A percentile compares a stretch with the other conserved stretches of the same genome.
Conservation (phyloP, 1,284 basidiomycete genomes). For the Heterobasidion annosum region DNA sequence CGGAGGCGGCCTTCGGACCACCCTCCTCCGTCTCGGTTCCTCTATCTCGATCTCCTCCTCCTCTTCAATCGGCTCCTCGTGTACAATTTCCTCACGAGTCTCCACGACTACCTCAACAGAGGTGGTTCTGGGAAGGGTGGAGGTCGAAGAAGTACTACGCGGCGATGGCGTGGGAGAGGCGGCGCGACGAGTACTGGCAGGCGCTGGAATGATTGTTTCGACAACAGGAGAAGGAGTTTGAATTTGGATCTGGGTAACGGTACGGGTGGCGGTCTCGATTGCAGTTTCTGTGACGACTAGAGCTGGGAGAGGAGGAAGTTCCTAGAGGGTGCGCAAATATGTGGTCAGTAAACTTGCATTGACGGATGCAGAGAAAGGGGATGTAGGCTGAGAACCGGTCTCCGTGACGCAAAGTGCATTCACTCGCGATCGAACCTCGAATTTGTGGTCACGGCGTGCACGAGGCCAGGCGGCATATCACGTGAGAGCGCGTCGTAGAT, state of each 20-base stretch:
- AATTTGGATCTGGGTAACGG: conserved; percentile 48
- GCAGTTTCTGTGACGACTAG: conserved; percentile 40
- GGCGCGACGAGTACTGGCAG: conserved; percentile 69
- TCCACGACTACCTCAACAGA: conserved; percentile 58
- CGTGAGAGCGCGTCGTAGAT: conserved; percentile 25
- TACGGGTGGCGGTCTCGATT: conserved; percentile 45
- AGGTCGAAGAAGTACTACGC: conserved; percentile 40
- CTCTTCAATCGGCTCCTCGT: conserved; percentile 11
- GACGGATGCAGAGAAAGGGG: conserved; percentile 20
- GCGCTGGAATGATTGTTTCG: conserved; percentile 52
- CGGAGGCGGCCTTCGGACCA: conserved; percentile 7
- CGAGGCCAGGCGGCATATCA: conserved; percentile 23
- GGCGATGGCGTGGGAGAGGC: conserved; percentile 63
- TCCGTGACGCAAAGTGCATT: conserved; percentile 9
- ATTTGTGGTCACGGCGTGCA: conserved; percentile 6
- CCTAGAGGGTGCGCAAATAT: conserved; percentile 29
- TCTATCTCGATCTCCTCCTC: conserved; percentile 8
- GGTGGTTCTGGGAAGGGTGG: conserved; percentile 58
- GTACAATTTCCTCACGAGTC: conserved; percentile 12
- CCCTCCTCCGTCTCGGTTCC: conserved; percentile 8
- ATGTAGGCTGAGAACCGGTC: conserved; percentile 33
- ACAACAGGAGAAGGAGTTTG: conserved; percentile 40
- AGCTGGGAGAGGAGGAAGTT: conserved; percentile 31
- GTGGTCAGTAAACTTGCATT: conserved; percentile 14
- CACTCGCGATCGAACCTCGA: conserved; percentile 7